Percentiles rank a stretch among this genome's conserved stretches.
phyloP scores from a whole-genome alignment of 164 flowering plant species.

The Cinnamomum micranthum region DNA sequence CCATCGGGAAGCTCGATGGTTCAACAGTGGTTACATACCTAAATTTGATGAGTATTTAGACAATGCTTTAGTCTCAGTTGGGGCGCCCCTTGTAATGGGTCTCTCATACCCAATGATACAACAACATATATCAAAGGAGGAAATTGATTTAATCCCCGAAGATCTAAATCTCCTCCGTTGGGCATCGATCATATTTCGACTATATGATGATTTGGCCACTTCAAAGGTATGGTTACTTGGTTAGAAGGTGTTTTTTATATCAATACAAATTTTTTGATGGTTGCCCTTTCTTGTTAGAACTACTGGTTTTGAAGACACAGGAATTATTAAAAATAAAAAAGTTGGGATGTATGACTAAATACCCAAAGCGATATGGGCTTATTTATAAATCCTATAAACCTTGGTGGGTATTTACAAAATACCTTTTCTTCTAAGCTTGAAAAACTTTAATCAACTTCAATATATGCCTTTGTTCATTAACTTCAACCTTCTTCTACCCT shows the following conservation, averaged over 20 bases:
- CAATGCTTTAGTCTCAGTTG: conserved; percentile 38
- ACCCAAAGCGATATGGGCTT: too few species aligned
- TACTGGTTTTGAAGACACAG: too few species aligned
- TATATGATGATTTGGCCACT: conserved; percentile 6
- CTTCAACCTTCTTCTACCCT: background rate
- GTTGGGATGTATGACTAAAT: too few species aligned
- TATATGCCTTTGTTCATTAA: background rate
- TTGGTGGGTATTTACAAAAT: background rate
- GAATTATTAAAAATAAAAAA: too few species aligned
- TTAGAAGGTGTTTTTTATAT: background rate
- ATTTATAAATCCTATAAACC: too few species aligned
- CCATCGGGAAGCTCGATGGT: conserved; percentile 45
- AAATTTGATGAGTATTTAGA: conserved; percentile 31
- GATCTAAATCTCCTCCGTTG: background rate
- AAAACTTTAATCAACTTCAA: background rate
- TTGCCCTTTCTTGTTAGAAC: background rate
- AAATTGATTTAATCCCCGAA: background rate
- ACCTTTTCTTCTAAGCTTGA: background rate
- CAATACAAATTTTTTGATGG: background rate
- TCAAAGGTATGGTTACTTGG: conserved; percentile 1
- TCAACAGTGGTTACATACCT: conserved; percentile 27
- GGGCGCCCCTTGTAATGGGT: conserved; percentile 22
- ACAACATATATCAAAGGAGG: conserved; percentile 6
- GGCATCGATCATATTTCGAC: conserved; percentile 8
- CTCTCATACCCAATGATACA: conserved; percentile 13